Conservation (phyloP, 192 early-diverging fungal genomes). For the Backusella psychrophila region DNA sequence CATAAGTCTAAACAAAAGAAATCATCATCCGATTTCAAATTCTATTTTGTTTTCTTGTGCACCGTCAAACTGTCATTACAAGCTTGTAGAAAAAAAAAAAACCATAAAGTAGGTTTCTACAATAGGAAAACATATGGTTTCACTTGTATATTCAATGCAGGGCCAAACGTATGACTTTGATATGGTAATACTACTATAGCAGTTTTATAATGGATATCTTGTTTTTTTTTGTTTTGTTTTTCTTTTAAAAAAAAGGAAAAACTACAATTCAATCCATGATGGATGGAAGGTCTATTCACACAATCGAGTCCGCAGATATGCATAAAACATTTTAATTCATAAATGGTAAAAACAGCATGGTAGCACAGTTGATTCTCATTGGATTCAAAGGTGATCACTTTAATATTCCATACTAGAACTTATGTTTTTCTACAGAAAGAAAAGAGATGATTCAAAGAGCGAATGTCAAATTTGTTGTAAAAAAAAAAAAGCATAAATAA, state of each 20-base stretch:
- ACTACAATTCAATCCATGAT: no score
- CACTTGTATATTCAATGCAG: background rate
- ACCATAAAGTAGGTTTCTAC: background rate
- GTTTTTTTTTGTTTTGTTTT: no score
- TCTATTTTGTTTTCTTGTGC: background rate
- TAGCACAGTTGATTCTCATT: background rate
- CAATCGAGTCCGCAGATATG: background rate
- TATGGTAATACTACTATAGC: background rate
- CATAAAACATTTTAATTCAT: background rate
- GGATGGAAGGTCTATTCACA: no score
- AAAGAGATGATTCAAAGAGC: background rate
- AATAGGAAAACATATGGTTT: conserved; percentile 7
- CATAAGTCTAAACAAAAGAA: background rate
- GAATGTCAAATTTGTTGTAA: background rate
- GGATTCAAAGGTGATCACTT: background rate
- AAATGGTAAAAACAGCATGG: background rate
- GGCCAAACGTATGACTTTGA: background rate
- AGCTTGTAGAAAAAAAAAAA: background rate
- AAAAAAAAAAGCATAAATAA: background rate
- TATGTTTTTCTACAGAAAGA: background rate
- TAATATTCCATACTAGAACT: background rate
- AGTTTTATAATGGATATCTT: no score
- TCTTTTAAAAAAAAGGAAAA: no score
- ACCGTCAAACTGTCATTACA: background rate
- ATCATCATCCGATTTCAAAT: background rate